Evolutionary conservation across 129 eudicot genomes (phyloP), one percentile per base, ranked within the genome.

Genomic region (Lonicera japonica): DNA sequence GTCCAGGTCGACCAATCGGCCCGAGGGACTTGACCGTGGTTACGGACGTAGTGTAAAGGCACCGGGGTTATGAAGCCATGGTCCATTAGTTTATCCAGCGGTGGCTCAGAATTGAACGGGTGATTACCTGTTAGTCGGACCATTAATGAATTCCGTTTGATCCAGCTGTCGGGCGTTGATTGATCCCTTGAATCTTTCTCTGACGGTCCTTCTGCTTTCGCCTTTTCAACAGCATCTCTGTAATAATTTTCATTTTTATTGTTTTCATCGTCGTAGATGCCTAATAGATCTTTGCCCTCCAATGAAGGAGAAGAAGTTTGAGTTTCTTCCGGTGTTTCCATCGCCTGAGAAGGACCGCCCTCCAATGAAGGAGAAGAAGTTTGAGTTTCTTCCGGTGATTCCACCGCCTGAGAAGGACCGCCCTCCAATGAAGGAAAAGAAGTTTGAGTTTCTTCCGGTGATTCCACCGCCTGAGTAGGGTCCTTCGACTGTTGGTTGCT

Each of bases 51-150:
- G 60, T 94, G 99, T 54, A 94, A 79, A 0, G 96, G 95, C 17
- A 82, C 92, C 1, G 96, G 96, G 15, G 99, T 94, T 10, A 94
- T 82, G 75, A 94, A 94, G 14, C 99, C 99, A 68, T 88, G 85
- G 62, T 88, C 82, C 99, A 94, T 94, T 73, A 94, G 90, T 48
- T 86, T 86, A 16, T 68, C 58, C 67, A 94, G 61, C 16, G 99
- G 92, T 2, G 99, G 78, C 77, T 94, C 99, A 11, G 89, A 79
- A 74, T 94, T 94, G 67, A 94, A 94, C 21, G 99, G 99, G 67
- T 94, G 99, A 23, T 85, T 94, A 3, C 99, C 99, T 22, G 99
- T 94, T 45, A 94, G 86, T 0, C 99, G 86, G 50, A 94, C 82
- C 89, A 94, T 62, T 3, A 89, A 73, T 0, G 83, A 77, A 79